Evolutionary conservation across 2,329 filamentous ascomycete species (phyloP), one percentile per base, ranked within the genome.

Genomic region (Leptographium wingfieldii): DNA sequence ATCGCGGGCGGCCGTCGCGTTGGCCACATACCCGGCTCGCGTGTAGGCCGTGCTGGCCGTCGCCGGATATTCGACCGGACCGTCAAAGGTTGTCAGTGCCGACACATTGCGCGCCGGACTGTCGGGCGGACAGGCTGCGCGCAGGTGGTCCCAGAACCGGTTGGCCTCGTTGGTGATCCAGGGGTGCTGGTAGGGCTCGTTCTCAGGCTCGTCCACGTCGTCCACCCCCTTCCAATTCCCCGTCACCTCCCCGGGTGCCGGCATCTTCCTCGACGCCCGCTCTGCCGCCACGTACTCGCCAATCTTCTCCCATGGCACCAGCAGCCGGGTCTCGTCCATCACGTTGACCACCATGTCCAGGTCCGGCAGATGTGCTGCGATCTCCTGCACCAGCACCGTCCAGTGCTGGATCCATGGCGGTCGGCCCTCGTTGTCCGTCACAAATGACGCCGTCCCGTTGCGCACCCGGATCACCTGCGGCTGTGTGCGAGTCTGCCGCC

Each of bases 261-360:
- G 71, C 12, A 65, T 67, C 59, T 80, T 74, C 52, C 66, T 73
- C 40, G 69, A 68, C 59, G 71, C 70, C 66, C 83, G 83, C 55
- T 73, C 71, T 7, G 70, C 70, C 38, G 12, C 12, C 12, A 85
- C 73, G 56, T 81, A 71, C 31, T 72, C 71, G 31, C 78, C 73
- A 59, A 86, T 77, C 16, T 78, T 73, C 59, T 85, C 77, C 71
- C 77, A 82, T 11, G 81, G 77, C 3, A 84, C 80, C 35, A 86
- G 71, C 22, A 87, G 69, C 27, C 84, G 76, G 33, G 83, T 77
- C 67, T 87, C 82, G 67, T 86, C 83, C 71, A 84, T 76, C 58
- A 77, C 75, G 67, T 87, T 86, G 72, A 86, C 81, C 12, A 83
- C 79, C 73, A 86, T 84, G 67, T 86, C 83, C 68, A 87, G 79